These are phyloP conservation scores for Claviceps humidiphila DNA, from an alignment of 2,329 filamentous ascomycete genomes.

Conservation along the genomic window DNA sequence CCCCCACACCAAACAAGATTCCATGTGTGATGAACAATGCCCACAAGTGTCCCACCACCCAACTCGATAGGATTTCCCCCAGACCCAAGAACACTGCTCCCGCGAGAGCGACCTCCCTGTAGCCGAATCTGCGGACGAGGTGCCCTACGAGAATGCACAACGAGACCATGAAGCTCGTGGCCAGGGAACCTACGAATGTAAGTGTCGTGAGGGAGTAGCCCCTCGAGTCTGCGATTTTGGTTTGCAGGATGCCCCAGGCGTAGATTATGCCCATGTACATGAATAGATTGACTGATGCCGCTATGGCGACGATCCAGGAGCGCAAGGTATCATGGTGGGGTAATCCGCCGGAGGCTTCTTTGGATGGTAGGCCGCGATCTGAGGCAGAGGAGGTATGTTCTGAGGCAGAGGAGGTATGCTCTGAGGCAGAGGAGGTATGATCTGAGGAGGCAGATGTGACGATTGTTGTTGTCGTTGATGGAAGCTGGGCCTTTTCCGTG, in stretches of 20 bases:
- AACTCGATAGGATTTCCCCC: conserved; percentile 16
- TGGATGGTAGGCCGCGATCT: no score
- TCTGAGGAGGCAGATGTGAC: no score
- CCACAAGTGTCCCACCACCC: conserved; percentile 10
- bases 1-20: conserved; percentile 15
- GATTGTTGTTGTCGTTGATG: no score
- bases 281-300: conserved; percentile 13
- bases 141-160: conserved; percentile 14
- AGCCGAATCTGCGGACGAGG: conserved; percentile 12
- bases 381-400: no score
- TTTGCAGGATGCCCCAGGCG: conserved; percentile 16
- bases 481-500: no score
- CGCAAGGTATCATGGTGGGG: conserved; percentile 7
- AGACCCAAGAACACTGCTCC: conserved; percentile 14
- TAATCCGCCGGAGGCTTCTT: neutral
- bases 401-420: no score
- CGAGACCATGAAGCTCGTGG: conserved; percentile 16
- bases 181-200: conserved; percentile 16
- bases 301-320: conserved; percentile 15
- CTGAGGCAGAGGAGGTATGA: no score
- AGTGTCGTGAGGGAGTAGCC: conserved; percentile 13
- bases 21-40: conserved; percentile 16
- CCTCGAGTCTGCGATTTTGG: conserved; percentile 11
- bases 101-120: conserved; percentile 11
- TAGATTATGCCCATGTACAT: conserved; percentile 18